Evolutionary conservation across 306 rosid species (phyloP).

Genomic region (Vicia sativa): DNA sequence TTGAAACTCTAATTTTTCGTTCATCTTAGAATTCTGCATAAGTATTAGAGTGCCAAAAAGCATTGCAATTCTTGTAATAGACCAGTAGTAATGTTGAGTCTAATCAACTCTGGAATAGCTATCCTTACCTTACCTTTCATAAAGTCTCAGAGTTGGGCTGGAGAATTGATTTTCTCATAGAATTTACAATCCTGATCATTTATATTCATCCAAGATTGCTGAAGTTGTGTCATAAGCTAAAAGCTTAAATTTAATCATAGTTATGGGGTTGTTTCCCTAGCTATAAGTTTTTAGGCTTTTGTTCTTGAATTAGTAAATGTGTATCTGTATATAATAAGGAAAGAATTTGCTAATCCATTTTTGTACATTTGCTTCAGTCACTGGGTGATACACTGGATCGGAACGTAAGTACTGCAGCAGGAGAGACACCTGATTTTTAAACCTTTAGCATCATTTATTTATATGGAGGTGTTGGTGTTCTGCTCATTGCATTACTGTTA

Average conservation of each 20-base stretch:
- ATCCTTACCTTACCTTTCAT: too few species aligned
- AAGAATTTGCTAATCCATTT: constrained; percentile 29
- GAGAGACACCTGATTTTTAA: constrained; percentile 12
- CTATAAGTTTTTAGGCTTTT: neutral
- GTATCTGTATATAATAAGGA: constrained; percentile 3
- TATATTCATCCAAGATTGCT: too few species aligned
- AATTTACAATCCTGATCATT: too few species aligned
- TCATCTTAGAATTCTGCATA: too few species aligned
- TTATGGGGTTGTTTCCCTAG: neutral
- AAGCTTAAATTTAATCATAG: constrained; percentile 8
- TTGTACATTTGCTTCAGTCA: constrained; percentile 41
- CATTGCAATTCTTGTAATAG: too few species aligned
- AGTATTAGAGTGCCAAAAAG: too few species aligned
- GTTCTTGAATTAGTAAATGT: neutral
- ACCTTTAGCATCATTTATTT: constrained; percentile 22
- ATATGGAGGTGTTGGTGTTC: constrained; percentile 10
- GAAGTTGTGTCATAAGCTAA: neutral
- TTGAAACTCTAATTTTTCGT: too few species aligned
- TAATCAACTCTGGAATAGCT: too few species aligned
- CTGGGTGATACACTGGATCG: constrained; percentile 39
- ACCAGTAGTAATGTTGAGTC: too few species aligned
- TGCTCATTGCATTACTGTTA: neutral
- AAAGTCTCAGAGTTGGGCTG: too few species aligned
- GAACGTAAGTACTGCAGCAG: constrained; percentile 30
- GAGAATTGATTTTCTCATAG: too few species aligned